Evolutionary conservation across 1,139 yeast species (phyloP).

Genomic region (Lodderomyces oxycetoniae): DNA sequence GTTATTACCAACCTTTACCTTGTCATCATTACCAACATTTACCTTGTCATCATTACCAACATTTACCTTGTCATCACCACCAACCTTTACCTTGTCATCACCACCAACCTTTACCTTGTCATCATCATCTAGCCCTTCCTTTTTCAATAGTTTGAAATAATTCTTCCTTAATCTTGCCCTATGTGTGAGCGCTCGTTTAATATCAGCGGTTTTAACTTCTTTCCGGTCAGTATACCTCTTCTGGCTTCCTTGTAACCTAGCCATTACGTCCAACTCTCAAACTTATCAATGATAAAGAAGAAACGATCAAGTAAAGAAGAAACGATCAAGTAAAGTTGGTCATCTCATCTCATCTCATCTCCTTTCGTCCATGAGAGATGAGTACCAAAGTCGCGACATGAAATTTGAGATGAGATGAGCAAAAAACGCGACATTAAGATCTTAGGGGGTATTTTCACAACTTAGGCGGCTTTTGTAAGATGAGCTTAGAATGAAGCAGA

Average conservation of each 20-base stretch:
- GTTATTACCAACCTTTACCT: slow-evolving; percentile 15
- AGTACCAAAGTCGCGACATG: too few species aligned
- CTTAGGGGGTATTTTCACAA: too few species aligned
- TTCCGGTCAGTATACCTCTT: slow-evolving; percentile 36
- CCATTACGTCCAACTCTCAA: slow-evolving; percentile 3
- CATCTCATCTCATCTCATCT: too few species aligned
- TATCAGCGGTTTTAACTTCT: slow-evolving; percentile 50
- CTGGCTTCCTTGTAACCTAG: slow-evolving; percentile 9
- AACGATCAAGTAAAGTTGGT: too few species aligned
- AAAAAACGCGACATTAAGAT: too few species aligned
- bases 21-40: neutral
- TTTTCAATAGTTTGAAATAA: slow-evolving; percentile 74
- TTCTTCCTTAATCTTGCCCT: slow-evolving; percentile 79
- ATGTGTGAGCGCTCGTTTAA: slow-evolving; percentile 71
- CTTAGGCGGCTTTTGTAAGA: too few species aligned
- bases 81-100: slow-evolving; percentile 5
- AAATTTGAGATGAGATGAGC: too few species aligned
- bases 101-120: slow-evolving; percentile 3
- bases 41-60: neutral
- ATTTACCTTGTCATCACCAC: slow-evolving; percentile 6
- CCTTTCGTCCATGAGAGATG: too few species aligned
- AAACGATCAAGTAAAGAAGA: too few species aligned
- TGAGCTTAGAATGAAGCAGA: too few species aligned
- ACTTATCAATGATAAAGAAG: too few species aligned
- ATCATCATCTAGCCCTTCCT: slow-evolving; percentile 46